phyloP scores from a whole-genome alignment of 371 early-diverging fungal species.

The Mucor lusitanicus region DNA sequence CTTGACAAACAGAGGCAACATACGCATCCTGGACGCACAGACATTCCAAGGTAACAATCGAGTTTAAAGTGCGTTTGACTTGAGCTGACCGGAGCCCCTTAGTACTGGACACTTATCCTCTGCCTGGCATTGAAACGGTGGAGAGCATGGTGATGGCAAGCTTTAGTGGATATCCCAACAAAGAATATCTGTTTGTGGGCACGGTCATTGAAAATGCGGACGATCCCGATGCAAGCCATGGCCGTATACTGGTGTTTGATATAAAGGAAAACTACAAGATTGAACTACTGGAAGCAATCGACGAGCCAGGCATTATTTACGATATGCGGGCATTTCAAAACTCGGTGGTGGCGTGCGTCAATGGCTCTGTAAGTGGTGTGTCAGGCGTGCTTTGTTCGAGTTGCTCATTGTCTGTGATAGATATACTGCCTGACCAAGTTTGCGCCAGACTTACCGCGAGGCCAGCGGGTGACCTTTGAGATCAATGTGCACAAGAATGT shows the following conservation, averaged over 20 bases:
- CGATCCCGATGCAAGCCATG: conserved; percentile 52
- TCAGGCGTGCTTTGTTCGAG: background rate
- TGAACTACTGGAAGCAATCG: conserved; percentile 36
- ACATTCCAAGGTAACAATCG: conserved; percentile 62
- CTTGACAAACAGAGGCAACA: conserved; percentile 43
- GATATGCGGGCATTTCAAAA: conserved; percentile 43
- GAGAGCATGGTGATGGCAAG: conserved; percentile 37
- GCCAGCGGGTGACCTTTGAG: conserved; percentile 27
- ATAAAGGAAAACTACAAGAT: conserved; percentile 39
- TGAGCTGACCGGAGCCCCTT: background rate
- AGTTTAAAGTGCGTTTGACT: background rate
- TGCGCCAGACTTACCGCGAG: conserved; percentile 25
- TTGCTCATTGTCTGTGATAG: conserved; percentile 11
- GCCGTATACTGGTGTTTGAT: conserved; percentile 61
- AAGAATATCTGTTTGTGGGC: conserved; percentile 57
- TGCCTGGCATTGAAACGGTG: conserved; percentile 49
- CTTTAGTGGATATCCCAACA: conserved; percentile 33
- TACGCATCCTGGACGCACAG: conserved; percentile 74
- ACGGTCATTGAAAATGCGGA: conserved; percentile 50
- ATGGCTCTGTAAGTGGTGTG: conserved; percentile 50
- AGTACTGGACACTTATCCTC: conserved; percentile 35
- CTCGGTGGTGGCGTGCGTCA: conserved; percentile 53
- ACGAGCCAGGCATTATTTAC: conserved; percentile 54
- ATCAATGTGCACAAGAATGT: conserved; percentile 59
- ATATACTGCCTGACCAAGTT: conserved; percentile 39